phyloP scores from a whole-genome alignment of 2,329 filamentous ascomycete species.

The Aureobasidium sp. region DNA sequence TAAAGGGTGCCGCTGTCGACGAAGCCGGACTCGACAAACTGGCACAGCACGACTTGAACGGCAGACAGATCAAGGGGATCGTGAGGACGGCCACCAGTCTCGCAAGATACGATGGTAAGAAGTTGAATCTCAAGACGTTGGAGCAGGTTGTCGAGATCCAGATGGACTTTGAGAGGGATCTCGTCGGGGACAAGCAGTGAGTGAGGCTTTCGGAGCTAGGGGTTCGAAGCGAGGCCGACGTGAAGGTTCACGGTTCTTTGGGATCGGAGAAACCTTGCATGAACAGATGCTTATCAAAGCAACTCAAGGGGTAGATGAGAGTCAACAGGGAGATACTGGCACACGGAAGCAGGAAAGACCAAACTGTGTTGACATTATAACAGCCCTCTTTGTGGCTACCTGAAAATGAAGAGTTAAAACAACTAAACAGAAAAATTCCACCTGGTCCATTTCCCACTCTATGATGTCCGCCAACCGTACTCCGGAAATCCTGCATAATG shows the following conservation, averaged over 20 bases:
- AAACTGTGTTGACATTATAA: neutral
- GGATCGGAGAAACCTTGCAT: too few species aligned
- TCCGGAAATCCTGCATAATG: neutral
- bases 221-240: too few species aligned
- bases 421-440: neutral
- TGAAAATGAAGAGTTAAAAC: neutral
- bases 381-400: neutral
- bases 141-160: conserved; percentile 5
- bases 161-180: conserved; percentile 7
- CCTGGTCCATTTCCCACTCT: neutral
- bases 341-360: neutral
- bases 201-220: too few species aligned
- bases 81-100: conserved; percentile 1
- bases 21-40: neutral
- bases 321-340: neutral
- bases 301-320: neutral
- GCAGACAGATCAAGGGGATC: conserved; percentile 4
- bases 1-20: neutral
- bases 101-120: neutral
- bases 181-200: neutral
- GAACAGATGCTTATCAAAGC: neutral
- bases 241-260: too few species aligned
- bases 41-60: neutral
- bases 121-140: neutral
- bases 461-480: neutral